A percentile compares a stretch with the other conserved stretches of the same genome.
phyloP scores from a whole-genome alignment of 768 basidiomycete species.

The Tulasnella sp. region DNA sequence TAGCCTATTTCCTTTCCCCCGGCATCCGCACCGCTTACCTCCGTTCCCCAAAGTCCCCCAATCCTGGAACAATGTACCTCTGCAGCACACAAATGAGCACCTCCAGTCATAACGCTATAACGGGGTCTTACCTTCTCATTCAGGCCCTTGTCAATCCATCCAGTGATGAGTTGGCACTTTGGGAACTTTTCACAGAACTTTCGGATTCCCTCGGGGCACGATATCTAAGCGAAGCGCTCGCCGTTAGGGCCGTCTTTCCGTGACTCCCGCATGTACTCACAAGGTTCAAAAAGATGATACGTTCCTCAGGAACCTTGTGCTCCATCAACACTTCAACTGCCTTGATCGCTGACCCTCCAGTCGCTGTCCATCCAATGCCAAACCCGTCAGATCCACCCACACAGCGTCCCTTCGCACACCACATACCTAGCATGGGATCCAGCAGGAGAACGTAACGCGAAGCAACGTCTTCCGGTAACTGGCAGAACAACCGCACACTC shows the following conservation, averaged over 20 bases:
- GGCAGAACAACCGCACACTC: background rate
- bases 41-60: slow-evolving; percentile 96
- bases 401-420: background rate
- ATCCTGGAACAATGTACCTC: slow-evolving; percentile 66
- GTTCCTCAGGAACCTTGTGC: slow-evolving; percentile 85
- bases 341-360: slow-evolving; percentile 95
- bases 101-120: background rate
- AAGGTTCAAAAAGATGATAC: slow-evolving; percentile 90
- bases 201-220: slow-evolving; percentile 80
- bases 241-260: background rate
- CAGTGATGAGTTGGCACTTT: slow-evolving; percentile 75
- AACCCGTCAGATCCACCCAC: background rate
- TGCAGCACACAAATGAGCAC: background rate
- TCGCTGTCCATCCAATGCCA: slow-evolving; percentile 38
- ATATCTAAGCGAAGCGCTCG: slow-evolving; percentile 41
- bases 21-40: slow-evolving; percentile 34
- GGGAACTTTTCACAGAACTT: slow-evolving; percentile 71
- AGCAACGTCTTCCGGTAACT: slow-evolving; percentile 92
- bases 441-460: slow-evolving; percentile 85
- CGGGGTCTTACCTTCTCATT: slow-evolving; percentile 52
- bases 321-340: slow-evolving; percentile 90
- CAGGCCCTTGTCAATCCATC: slow-evolving; percentile 89
- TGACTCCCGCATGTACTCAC: slow-evolving; percentile 32
- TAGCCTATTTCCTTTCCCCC: background rate
- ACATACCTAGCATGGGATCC: slow-evolving; percentile 92